Evolutionary conservation across 305 asterid species (phyloP), one percentile per base, ranked within the genome.

Genomic region (Ajuga reptans): DNA sequence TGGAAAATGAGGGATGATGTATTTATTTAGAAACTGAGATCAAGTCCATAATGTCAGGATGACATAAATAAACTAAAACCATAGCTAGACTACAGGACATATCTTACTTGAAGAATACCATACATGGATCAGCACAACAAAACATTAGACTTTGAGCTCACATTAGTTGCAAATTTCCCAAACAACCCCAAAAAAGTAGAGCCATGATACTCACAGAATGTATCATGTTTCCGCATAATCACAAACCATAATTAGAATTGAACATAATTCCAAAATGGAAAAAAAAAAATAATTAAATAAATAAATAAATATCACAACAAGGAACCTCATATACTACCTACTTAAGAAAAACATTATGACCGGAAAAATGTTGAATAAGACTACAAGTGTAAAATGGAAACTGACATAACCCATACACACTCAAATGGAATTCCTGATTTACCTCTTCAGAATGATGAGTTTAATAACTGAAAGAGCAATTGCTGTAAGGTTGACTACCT

Each of bases 1-100:
- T 94, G 89, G 75, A 76, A 71, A 79, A 66, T 15, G 70, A 80
- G 62, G 64, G 64, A 75, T 52, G 79, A 62, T 77, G 64, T 64
- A 52, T 33, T 60, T 51, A 4, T 55, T 78, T 56, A 77, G 53
- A 65, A 74, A 69, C 70, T 39, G 49, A 18, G 60, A 76, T 33
- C 41, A 56, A 15, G 18, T 53, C 36, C 16, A 50, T 61, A 33
- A 54, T 39, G 31, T 53, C 15, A 34, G 18, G 42, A 27, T 50
- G 56, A 34, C 67, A 63, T 56, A 46, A 36, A 74, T 27, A 16
- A 10, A 45, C 31, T 17, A 24, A 70, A 9, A 39, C 7, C 11
- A 39, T 39, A 39, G 45, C 45, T 63, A 33, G 39, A 11, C 18
- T n/a, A 56, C 21, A 66, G 14, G 43, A 6, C 9, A 66, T 45